phyloP scores from a whole-genome alignment of 305 asterid species.

The Fraxinus baroniana region DNA sequence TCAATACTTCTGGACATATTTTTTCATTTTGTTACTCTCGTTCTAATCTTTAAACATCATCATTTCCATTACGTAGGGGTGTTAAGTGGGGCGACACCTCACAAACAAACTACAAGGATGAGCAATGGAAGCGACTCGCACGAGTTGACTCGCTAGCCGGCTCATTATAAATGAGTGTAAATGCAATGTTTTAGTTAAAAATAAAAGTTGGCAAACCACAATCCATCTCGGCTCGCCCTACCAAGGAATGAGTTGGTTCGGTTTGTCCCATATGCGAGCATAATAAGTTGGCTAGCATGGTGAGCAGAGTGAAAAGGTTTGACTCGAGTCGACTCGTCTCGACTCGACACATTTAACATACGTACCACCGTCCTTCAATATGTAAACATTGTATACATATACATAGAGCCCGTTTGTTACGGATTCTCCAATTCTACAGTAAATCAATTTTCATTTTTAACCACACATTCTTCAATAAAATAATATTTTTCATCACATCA shows the following conservation, averaged over 20 bases:
- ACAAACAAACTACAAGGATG: neutral
- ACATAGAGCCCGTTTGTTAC: too few species aligned
- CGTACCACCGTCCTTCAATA: neutral
- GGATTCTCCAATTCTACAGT: too few species aligned
- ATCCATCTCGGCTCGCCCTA: neutral
- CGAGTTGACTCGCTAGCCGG: neutral
- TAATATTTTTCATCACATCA: too few species aligned
- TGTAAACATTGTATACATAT: too few species aligned
- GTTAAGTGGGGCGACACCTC: neutral
- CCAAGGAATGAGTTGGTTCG: neutral
- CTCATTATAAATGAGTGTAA: neutral
- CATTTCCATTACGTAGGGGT: neutral
- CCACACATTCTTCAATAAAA: too few species aligned
- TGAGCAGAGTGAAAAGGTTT: neutral
- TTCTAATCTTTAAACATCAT: neutral
- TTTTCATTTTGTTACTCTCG: neutral
- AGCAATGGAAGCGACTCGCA: neutral
- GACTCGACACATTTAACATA: too few species aligned
- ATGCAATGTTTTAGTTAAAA: neutral
- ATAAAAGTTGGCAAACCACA: neutral
- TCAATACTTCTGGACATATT: neutral
- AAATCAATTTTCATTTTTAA: too few species aligned
- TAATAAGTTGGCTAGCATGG: neutral
- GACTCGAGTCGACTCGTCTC: neutral
- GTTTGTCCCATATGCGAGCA: neutral